Percentiles rank a stretch among this genome's conserved stretches.
Conservation (phyloP, 2,329 filamentous ascomycete species). For the Cladosporium sp. region DNA sequence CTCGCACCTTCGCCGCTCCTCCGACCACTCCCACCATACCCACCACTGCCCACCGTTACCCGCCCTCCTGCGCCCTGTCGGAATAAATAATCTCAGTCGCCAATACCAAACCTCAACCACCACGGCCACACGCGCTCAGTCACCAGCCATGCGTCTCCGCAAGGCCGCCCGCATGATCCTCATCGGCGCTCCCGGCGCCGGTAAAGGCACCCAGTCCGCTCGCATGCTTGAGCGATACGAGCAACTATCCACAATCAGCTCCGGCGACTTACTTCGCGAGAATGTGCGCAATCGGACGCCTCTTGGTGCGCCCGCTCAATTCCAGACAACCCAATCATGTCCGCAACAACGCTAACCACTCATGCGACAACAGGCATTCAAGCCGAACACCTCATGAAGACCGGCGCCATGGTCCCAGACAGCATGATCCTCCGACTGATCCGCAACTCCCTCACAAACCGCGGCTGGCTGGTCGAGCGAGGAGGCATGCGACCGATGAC, state of each 20-base stretch:
- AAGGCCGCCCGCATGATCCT: conserved; percentile 86
- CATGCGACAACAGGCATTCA: conserved; percentile 63
- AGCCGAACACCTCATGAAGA: conserved; percentile 82
- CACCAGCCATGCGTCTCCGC: conserved; percentile 47
- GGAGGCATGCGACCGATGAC: conserved; percentile 42
- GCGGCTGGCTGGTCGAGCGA: conserved; percentile 66
- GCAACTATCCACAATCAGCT: conserved; percentile 85
- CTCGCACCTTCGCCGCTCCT: not conserved
- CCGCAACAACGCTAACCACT: not conserved
- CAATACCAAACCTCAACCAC: not conserved
- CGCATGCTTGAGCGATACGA: conserved; percentile 81
- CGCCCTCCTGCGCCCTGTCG: not conserved
- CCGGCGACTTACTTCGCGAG: conserved; percentile 82
- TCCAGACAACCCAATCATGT: not conserved
- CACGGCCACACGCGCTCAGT: not conserved
- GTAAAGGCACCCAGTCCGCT: conserved; percentile 90
- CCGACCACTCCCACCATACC: not conserved
- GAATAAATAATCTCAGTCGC: not conserved
- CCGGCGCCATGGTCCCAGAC: conserved; percentile 86
- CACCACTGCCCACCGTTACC: not conserved
- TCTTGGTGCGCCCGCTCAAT: conserved; percentile 57
- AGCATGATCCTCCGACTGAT: conserved; percentile 89
- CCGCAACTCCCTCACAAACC: conserved; percentile 76
- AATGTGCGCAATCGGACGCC: conserved; percentile 88
- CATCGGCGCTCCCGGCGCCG: conserved; percentile 91